Conservation (phyloP, 345 rosid species). For the Trapa bicornis region DNA sequence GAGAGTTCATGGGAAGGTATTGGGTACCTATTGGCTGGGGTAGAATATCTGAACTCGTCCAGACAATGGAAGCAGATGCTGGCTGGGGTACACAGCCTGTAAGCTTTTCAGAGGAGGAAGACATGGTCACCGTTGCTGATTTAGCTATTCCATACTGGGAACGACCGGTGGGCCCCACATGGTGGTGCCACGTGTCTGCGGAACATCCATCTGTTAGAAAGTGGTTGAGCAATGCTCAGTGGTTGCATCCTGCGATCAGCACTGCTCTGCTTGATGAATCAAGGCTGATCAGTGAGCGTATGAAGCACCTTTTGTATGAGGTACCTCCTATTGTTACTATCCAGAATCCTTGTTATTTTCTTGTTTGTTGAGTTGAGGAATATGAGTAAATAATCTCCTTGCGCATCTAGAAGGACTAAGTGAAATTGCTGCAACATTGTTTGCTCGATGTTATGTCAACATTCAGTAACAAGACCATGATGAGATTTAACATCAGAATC, state of each 20-base stretch:
- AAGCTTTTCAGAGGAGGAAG: conserved; percentile 19
- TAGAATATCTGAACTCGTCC: conserved; percentile 36
- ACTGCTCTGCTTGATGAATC: conserved; percentile 40
- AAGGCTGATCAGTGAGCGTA: conserved; percentile 47
- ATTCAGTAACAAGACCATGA: too few species aligned
- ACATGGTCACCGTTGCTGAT: conserved; percentile 38
- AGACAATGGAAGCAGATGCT: conserved; percentile 30
- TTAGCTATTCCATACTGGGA: conserved; percentile 49
- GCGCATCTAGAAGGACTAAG: not conserved
- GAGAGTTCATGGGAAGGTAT: conserved; percentile 17
- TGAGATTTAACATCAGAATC: too few species aligned
- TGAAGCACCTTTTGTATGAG: conserved; percentile 60
- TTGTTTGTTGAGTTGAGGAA: not conserved
- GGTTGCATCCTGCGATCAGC: conserved; percentile 55
- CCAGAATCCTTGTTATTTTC: not conserved
- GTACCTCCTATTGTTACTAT: conserved; percentile 10
- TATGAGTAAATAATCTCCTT: not conserved
- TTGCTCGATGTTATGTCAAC: not conserved
- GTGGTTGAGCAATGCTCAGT: conserved; percentile 40
- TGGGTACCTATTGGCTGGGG: conserved; percentile 57
- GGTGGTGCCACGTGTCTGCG: conserved; percentile 59
- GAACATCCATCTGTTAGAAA: conserved; percentile 24
- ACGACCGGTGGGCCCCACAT: conserved; percentile 44
- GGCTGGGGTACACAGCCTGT: conserved; percentile 21
- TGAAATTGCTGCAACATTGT: not conserved